Evolutionary conservation across 2,329 filamentous ascomycete genomes (phyloP).

Genomic region (Talaromyces atroroseus): DNA sequence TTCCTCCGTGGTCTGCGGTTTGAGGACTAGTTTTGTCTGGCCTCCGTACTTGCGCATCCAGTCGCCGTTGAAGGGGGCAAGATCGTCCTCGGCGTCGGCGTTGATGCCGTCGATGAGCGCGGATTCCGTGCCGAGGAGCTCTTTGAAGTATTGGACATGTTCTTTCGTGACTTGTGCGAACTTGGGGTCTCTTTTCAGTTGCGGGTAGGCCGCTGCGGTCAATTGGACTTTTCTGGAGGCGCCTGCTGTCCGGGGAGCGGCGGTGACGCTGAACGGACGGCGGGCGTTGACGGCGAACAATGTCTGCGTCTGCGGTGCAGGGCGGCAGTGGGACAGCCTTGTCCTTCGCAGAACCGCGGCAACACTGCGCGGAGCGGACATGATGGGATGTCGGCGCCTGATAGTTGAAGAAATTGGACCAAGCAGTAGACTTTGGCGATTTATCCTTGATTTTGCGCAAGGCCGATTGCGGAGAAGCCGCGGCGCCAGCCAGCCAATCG

Average conservation of each 20-base stretch:
- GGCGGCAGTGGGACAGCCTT: constrained; percentile 6
- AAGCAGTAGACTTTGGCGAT: no score
- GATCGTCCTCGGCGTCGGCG: constrained; percentile 66
- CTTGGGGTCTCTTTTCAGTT: constrained; percentile 70
- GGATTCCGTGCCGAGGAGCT: constrained; percentile 70
- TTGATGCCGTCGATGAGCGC: constrained; percentile 82
- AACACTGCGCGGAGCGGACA: constrained; percentile 11
- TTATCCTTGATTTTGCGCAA: neutral
- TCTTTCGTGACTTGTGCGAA: constrained; percentile 66
- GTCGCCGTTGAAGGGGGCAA: constrained; percentile 90
- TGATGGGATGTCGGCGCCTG: neutral
- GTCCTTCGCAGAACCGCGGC: constrained; percentile 10
- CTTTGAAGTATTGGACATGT: constrained; percentile 77
- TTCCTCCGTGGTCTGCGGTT: constrained; percentile 76
- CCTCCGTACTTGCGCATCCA: constrained; percentile 99
- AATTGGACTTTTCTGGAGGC: constrained; percentile 53
- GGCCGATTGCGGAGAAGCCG: neutral
- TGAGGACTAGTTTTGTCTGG: constrained; percentile 79
- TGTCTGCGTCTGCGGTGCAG: constrained; percentile 1
- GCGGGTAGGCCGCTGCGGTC: constrained; percentile 76
- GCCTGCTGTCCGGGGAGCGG: constrained; percentile 19
- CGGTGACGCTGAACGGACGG: constrained; percentile 26
- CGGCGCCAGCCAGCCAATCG: no score
- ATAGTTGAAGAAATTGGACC: no score
- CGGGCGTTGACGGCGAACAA: constrained; percentile 6